Base-by-base conservation (phyloP, 495 filamentous ascomycete species). In the Saxophila tyrrhenica region DNA sequence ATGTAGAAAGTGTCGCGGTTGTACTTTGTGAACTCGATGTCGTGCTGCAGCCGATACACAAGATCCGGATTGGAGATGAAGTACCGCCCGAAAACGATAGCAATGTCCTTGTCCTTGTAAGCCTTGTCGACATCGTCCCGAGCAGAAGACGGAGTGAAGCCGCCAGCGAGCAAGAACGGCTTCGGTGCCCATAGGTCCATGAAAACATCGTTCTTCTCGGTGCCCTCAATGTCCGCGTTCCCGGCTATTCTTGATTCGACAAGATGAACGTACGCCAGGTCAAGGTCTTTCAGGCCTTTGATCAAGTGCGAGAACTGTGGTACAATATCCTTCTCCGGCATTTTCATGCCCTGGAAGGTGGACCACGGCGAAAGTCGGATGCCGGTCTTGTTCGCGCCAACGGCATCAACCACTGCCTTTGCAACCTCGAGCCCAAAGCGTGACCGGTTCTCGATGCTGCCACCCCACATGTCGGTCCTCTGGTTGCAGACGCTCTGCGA, bases 41-140 rank as follows among this genome's bases (percentile, higher is more conserved):
- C 77, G 45, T 81, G 62, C 66, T 74, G 65, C 10, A 89, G 52
- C 51, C 79, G 71, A 61, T 79, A 86, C 1, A 76, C 71, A 60
- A 92, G 62, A 65, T 90, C 86, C 1, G 86, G 86, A 52, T 78
- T 90, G 52, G 82, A 71, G 51, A 85, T 83, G 58, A 80, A 91
- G 35, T 70, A 73, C 39, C 81, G 64, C 19, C 85, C 85, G 67
- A 84, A 84, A 0, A 72, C 76, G 41, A 69, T 57, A 0, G 62
- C 58, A 11, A 71, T 65, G 46, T 84, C 71, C 59, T 73, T 68
- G 23, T 75, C 73, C 55, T 68, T 65, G 58, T 79, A 80, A 42
- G 77, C 60, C 39, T 72, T 63, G 58, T 84, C 78, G 11, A 78
- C 77, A 5, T 77, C 68, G 46, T 70, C 56, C 44, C 54, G 64